Conservation (phyloP, 257 asterid species). For the Eustoma russellianum region DNA sequence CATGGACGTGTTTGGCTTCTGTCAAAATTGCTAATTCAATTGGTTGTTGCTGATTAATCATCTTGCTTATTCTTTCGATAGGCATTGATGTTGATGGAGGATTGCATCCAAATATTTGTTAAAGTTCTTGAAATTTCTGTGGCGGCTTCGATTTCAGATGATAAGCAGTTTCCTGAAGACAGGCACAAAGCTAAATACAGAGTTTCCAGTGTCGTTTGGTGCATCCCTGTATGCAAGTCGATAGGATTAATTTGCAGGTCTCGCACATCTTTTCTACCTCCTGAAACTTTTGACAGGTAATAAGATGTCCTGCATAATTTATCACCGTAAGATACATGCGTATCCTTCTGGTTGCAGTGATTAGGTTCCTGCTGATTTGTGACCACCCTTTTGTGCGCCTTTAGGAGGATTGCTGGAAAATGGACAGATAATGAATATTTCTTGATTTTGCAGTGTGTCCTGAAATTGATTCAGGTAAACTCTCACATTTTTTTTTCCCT, state of each 20-base stretch:
- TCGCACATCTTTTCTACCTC: conserved; percentile 29
- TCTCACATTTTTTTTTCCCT: not conserved
- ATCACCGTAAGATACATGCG: not conserved
- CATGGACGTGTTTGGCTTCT: not conserved
- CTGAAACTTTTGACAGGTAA: conserved; percentile 51
- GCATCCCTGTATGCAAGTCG: conserved; percentile 54
- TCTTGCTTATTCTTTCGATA: conserved; percentile 23
- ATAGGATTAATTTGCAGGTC: conserved; percentile 50
- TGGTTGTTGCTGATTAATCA: not conserved
- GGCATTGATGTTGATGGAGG: conserved; percentile 63
- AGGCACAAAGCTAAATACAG: conserved; percentile 24
- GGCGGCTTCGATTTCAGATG: conserved; percentile 36
- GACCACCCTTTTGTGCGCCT: conserved; percentile 11
- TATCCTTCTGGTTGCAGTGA: conserved; percentile 1
- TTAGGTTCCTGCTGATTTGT: conserved; percentile 2
- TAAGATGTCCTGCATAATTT: conserved; percentile 14
- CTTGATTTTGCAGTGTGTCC: conserved; percentile 41
- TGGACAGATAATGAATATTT: conserved; percentile 47
- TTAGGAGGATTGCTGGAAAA: conserved; percentile 42
- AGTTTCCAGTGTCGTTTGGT: conserved; percentile 51
- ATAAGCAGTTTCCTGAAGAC: conserved; percentile 38
- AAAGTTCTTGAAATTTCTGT: conserved; percentile 64
- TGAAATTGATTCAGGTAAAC: conserved; percentile 55
- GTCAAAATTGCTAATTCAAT: not conserved
- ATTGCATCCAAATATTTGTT: conserved; percentile 51